These are phyloP conservation scores for Aurinia saxatilis DNA, from an alignment of 345 rosid species.

Conservation along the genomic window DNA sequence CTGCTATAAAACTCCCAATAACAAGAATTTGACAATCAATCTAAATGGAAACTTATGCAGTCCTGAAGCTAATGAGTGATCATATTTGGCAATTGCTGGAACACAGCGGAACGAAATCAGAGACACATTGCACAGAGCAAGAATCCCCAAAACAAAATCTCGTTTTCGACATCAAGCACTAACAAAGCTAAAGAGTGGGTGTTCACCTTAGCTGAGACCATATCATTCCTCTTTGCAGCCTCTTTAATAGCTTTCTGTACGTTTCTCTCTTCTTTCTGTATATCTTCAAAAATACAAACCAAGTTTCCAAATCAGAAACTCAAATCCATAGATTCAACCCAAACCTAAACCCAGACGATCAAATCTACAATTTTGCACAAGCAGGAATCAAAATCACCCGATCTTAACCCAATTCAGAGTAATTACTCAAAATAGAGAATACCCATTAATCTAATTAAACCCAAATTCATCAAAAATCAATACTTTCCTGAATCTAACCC, in stretches of 20 bases:
- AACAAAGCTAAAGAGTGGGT: too few relatives aligned
- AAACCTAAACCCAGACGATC: too few relatives aligned
- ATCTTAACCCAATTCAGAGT: neutral
- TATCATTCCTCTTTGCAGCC: conserved; percentile 85
- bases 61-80: too few relatives aligned
- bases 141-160: too few relatives aligned
- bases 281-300: conserved; percentile 49
- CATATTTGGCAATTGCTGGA: too few relatives aligned
- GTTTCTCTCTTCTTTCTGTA: conserved; percentile 75
- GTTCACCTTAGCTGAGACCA: conserved; percentile 79
- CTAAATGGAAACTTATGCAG: neutral
- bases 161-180: too few relatives aligned
- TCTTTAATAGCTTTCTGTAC: conserved; percentile 90
- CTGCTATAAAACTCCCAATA: too few relatives aligned
- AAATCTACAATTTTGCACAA: too few relatives aligned
- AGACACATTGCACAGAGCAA: too few relatives aligned
- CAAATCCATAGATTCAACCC: conserved; percentile 1
- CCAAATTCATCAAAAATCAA: neutral
- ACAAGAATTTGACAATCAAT: neutral
- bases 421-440: neutral
- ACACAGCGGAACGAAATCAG: too few relatives aligned
- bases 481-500: neutral
- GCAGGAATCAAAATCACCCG: neutral
- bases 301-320: neutral
- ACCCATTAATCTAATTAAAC: neutral